These are phyloP conservation scores for Teunomyces tritomae DNA, from an alignment of 805 yeast genomes.

Conservation along the genomic window DNA sequence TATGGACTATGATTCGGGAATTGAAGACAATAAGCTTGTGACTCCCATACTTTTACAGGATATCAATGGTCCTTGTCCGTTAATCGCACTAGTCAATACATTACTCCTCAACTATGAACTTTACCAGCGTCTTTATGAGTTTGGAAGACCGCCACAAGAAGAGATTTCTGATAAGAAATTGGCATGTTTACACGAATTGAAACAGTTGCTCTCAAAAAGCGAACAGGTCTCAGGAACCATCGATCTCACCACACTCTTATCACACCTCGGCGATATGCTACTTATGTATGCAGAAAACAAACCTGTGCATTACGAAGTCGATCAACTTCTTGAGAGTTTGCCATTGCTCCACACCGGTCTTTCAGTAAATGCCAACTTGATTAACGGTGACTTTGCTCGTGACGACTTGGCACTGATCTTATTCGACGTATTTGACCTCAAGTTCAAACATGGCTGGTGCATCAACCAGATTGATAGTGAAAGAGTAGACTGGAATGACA, in stretches of 20 bases:
- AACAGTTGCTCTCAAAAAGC: constrained; percentile 12
- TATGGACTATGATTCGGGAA: constrained; percentile 12
- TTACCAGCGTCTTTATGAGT: constrained; percentile 11
- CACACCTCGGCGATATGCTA: constrained; percentile 48
- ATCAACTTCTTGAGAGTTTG: constrained; percentile 48
- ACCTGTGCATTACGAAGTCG: constrained; percentile 28
- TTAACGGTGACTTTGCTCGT: constrained; percentile 48
- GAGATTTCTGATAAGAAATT: constrained; percentile 8
- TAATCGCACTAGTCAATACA: constrained; percentile 74
- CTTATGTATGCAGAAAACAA: constrained; percentile 22
- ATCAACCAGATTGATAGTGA: constrained; percentile 37
- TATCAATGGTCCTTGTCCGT: constrained; percentile 84
- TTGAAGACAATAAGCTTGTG: constrained; percentile 26
- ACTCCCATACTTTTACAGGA: constrained; percentile 73
- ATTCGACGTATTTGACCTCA: constrained; percentile 57
- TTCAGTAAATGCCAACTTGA: constrained; percentile 65
- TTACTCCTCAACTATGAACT: constrained; percentile 51
- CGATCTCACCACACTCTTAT: constrained; percentile 40
- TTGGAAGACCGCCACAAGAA: constrained; percentile 5
- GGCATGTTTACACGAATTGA: constrained; percentile 15
- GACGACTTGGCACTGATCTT: constrained; percentile 52
- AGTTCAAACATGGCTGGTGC: constrained; percentile 83
- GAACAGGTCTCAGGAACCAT: constrained; percentile 13
- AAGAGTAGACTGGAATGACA: constrained; percentile 10
- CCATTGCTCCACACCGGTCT: constrained; percentile 72